Conservation (phyloP, 225 moss, liverwort and hornwort species). For the Lunularia cruciata region DNA sequence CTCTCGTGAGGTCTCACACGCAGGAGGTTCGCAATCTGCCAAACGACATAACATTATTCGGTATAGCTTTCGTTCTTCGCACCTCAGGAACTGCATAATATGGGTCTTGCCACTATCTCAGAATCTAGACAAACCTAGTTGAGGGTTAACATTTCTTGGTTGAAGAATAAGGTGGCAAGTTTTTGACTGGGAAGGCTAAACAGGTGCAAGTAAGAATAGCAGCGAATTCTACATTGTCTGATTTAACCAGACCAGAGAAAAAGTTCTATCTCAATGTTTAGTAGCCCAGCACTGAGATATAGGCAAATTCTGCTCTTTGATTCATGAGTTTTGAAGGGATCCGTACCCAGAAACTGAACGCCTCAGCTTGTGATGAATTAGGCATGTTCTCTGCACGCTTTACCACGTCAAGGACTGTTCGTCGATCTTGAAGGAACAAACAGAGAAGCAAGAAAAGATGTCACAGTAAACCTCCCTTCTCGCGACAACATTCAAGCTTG, state of each 20-base stretch:
- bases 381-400: constrained; percentile 65
- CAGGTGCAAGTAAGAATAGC: too few species aligned
- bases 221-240: background rate
- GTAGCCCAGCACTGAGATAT: too few species aligned
- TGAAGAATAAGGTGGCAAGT: background rate
- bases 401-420: constrained; percentile 43
- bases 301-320: too few species aligned
- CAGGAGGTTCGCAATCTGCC: constrained; percentile 77
- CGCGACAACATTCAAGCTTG: too few species aligned
- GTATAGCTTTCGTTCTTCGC: background rate
- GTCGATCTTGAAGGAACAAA: constrained; percentile 38
- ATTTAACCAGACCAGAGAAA: too few species aligned
- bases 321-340: too few species aligned
- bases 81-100: background rate
- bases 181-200: background rate
- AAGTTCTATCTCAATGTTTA: too few species aligned
- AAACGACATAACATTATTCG: background rate
- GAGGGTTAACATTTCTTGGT: background rate
- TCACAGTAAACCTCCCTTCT: background rate
- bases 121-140: too few species aligned
- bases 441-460: background rate
- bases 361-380: constrained; percentile 59
- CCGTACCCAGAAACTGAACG: constrained; percentile 91
- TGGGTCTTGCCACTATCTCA: too few species aligned
- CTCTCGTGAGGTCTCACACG: constrained; percentile 40